A percentile compares a stretch with the other conserved stretches of the same genome.
Evolutionary conservation across 192 early-diverging fungal species (phyloP).

Genomic region (Backusella circina): DNA sequence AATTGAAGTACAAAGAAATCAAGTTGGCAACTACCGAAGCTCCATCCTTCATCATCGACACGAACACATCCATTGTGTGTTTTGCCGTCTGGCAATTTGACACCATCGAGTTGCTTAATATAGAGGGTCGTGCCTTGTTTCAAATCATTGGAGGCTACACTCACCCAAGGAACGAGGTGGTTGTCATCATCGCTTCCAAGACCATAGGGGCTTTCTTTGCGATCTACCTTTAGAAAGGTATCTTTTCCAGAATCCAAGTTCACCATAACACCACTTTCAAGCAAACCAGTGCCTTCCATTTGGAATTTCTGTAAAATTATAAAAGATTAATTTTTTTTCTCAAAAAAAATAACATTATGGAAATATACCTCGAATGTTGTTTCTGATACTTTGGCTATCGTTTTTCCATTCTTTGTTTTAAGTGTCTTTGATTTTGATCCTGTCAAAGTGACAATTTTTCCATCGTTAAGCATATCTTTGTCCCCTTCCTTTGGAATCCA

Average conservation of each 20-base stretch:
- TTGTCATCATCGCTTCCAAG: conserved; percentile 15
- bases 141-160: conserved; percentile 40
- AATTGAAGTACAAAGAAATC: conserved; percentile 32
- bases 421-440: conserved; percentile 17
- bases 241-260: conserved; percentile 18
- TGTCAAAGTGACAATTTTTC: conserved; percentile 16
- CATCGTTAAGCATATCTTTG: conserved; percentile 37
- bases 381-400: conserved; percentile 30
- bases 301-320: conserved; percentile 27
- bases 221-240: conserved; percentile 19
- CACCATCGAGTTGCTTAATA: conserved; percentile 30
- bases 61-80: conserved; percentile 42
- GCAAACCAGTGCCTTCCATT: conserved; percentile 41
- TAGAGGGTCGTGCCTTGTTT: conserved; percentile 28
- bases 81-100: conserved; percentile 32
- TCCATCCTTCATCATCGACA: conserved; percentile 39
- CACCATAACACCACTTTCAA: conserved; percentile 28
- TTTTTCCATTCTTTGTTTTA: conserved; percentile 20
- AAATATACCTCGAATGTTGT: conserved; percentile 17
- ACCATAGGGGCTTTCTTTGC: conserved; percentile 27
- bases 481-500: conserved; percentile 41
- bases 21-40: conserved; percentile 30
- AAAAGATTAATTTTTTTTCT: not conserved
- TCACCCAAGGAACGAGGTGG: conserved; percentile 35
- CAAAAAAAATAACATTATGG: not conserved